These are phyloP conservation scores for Elaeis oleifera DNA, from an alignment of 202 grass and related monocot species.

Conservation along the genomic window DNA sequence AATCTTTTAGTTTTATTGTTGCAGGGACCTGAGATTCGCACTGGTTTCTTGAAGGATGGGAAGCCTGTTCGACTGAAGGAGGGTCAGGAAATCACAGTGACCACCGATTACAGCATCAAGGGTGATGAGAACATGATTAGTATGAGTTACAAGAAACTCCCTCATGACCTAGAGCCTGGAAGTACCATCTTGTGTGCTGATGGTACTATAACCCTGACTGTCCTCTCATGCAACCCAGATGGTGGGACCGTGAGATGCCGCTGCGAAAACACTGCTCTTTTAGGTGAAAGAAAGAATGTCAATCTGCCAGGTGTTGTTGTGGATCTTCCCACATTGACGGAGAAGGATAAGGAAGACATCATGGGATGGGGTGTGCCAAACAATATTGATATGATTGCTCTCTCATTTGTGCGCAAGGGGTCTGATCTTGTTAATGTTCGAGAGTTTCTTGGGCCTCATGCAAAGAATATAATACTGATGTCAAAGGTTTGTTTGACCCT, in stretches of 20 bases:
- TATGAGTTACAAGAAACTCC: constrained; percentile 16
- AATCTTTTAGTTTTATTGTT: background rate
- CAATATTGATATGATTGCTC: constrained; percentile 14
- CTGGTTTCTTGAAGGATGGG: constrained; percentile 12
- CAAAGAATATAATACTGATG: constrained; percentile 5
- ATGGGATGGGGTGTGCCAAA: constrained; percentile 14
- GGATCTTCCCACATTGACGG: constrained; percentile 8
- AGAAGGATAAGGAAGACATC: constrained; percentile 17
- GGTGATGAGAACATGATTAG: constrained; percentile 8
- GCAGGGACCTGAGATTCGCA: constrained; percentile 13
- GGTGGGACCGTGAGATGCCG: constrained; percentile 11
- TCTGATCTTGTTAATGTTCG: constrained; percentile 10
- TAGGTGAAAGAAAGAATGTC: constrained; percentile 15
- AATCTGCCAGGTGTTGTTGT: constrained; percentile 11
- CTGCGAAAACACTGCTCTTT: background rate
- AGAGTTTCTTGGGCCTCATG: constrained; percentile 6
- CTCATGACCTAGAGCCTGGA: background rate
- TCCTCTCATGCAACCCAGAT: constrained; percentile 2
- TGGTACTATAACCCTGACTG: constrained; percentile 7
- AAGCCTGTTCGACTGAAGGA: constrained; percentile 2
- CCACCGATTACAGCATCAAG: constrained; percentile 11
- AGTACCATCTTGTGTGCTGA: constrained; percentile 7
- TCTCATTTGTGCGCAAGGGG: constrained; percentile 12
- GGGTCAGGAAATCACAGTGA: constrained; percentile 13
- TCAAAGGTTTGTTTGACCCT: background rate